phyloP scores from a whole-genome alignment of 768 basidiomycete species.

The Daedaleopsis sinensis region DNA sequence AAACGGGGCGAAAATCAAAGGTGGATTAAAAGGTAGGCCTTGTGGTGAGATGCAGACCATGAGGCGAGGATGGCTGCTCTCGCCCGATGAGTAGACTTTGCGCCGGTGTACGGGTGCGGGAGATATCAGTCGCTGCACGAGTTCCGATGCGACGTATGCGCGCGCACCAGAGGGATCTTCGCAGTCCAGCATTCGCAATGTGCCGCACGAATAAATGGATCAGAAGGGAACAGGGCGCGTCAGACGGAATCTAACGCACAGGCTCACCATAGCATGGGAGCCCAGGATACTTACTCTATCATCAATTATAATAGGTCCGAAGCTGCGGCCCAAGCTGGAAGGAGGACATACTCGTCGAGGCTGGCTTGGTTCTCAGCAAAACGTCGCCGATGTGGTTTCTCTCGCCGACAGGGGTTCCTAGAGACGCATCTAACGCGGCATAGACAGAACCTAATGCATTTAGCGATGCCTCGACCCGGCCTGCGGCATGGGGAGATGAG shows the following conservation, averaged over 20 bases:
- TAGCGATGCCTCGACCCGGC: conserved; percentile 7
- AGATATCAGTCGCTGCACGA: background rate
- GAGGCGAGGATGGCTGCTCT: background rate
- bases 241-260: background rate
- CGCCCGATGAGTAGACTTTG: background rate
- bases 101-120: background rate
- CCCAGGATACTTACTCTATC: background rate
- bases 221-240: conserved; percentile 8
- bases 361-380: background rate
- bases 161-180: conserved; percentile 12
- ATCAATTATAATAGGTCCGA: background rate
- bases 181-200: conserved; percentile 11
- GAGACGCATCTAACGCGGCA: background rate
- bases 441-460: conserved; percentile 8
- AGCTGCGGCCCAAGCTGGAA: background rate
- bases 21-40: background rate
- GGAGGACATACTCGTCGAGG: conserved; percentile 1
- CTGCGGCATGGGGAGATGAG: conserved; percentile 8
- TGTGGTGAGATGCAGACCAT: conserved; percentile 3
- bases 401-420: background rate
- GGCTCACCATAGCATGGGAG: conserved; percentile 1
- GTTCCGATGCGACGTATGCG: conserved; percentile 1
- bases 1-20: conserved; percentile 1
- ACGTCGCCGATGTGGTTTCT: background rate
- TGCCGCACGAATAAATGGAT: conserved; percentile 4